Evolutionary conservation across 306 rosid species (phyloP), one percentile per base, ranked within the genome.

Genomic region (Prunus fruticosa): DNA sequence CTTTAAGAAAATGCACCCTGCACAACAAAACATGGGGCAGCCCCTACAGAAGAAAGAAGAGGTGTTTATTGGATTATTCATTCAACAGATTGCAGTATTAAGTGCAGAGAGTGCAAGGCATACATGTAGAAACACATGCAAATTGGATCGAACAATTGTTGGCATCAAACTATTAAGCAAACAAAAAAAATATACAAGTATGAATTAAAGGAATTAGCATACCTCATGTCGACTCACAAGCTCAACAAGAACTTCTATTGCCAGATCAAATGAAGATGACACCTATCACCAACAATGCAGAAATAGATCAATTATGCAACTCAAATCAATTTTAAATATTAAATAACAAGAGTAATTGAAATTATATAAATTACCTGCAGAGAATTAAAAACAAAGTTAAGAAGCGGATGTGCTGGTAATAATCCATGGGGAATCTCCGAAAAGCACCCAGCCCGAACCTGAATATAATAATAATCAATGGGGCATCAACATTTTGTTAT

Each of bases 371-470:
- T 74, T 87, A 87, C 98, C 96, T 88, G 98, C 78, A 94, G 78
- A 57, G 98, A 94, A 83, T 81, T 89, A 80, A 94, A 93, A 46
- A 91, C 82, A 84, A 94, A 89, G 84, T 87, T 87, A 41, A 94
- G 91, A 86, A 94, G 89, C 13, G 96, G 97, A 78, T 94, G 98
- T 14, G 91, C 83, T 18, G 94, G 89, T 83, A 94, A 79, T 74
- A 91, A 86, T 77, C 87, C 94, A 11, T 80, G 88, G 67, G 93
- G 93, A 83, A 91, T 88, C 87, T 93, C 97, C 0, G 97, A 87
- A 91, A 93, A 93, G 84, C 98, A 91, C 61, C 98, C 98, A 67
- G 93, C 96, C 82, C 92, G 93, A 74, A 93, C 93, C 98, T 93
- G 87, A 80, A 84, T 23, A 62, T 64, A 78, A 79, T 73, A 60